phyloP scores from a whole-genome alignment of 2,329 filamentous ascomycete genomes.

The Sclerotinia nivalis region DNA sequence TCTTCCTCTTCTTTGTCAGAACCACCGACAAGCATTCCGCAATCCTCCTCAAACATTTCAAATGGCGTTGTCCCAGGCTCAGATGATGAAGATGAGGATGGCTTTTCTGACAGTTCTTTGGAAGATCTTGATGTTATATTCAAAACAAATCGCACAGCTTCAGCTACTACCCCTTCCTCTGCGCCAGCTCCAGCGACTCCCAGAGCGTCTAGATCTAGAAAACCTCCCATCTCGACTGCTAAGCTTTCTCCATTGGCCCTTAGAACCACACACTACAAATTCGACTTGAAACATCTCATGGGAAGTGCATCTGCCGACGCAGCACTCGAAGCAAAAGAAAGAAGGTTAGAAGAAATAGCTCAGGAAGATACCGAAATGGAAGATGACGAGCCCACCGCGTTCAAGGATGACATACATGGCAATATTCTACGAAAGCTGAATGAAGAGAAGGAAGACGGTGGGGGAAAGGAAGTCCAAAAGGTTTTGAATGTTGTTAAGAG shows the following conservation, averaged over 20 bases:
- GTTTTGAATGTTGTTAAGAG: constrained; percentile 58
- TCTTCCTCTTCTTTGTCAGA: constrained; percentile 1
- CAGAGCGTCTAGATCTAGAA: constrained; percentile 26
- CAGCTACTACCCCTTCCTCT: constrained; percentile 24
- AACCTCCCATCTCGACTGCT: constrained; percentile 37
- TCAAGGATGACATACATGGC: constrained; percentile 9
- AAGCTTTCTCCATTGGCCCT: constrained; percentile 51
- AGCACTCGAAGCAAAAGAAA: constrained; percentile 57
- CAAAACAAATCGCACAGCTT: constrained; percentile 23
- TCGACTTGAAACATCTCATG: constrained; percentile 63
- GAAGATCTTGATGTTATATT: constrained; percentile 50
- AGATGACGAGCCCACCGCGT: neutral
- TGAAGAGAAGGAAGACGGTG: constrained; percentile 44
- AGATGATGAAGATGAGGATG: constrained; percentile 62
- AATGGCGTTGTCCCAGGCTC: constrained; percentile 61
- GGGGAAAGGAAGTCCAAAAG: constrained; percentile 42
- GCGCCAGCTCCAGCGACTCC: constrained; percentile 24
- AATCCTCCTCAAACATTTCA: constrained; percentile 10
- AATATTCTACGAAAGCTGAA: constrained; percentile 15
- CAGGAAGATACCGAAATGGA: constrained; percentile 16
- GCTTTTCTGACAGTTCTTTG: constrained; percentile 52
- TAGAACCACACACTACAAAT: constrained; percentile 56
- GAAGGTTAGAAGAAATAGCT: constrained; percentile 42
- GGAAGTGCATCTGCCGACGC: constrained; percentile 60
- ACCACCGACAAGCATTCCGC: neutral